These are phyloP conservation scores for Solanum tarapatanum DNA, from an alignment of 257 asterid genomes.

Conservation along the genomic window DNA sequence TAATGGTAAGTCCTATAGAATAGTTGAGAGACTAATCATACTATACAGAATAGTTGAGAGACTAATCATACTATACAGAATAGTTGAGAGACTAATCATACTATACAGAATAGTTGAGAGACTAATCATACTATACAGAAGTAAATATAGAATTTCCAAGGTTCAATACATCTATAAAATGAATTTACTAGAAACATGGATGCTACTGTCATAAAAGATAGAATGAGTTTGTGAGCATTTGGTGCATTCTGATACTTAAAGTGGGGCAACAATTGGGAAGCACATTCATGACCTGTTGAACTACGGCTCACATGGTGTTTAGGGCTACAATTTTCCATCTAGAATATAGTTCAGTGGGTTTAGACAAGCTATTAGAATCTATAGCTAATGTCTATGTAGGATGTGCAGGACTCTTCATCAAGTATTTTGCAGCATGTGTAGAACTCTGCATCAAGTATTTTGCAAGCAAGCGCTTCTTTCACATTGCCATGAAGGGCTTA, in stretches of 20 bases:
- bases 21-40: neutral
- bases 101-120: too few relatives aligned
- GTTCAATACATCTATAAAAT: neutral
- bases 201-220: neutral
- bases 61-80: neutral
- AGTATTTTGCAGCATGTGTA: neutral
- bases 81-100: neutral
- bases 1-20: neutral
- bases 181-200: neutral
- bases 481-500: neutral
- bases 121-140: neutral
- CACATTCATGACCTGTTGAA: neutral
- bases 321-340: neutral
- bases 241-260: neutral
- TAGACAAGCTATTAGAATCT: neutral
- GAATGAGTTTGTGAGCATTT: neutral
- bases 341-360: neutral
- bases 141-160: neutral
- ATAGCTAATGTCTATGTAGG: neutral
- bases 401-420: neutral
- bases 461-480: neutral
- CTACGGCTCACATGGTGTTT: neutral
- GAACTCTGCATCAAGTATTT: neutral
- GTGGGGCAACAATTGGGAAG: neutral
- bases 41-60: too few relatives aligned